These are phyloP conservation scores for Verticillium klebahnii DNA, from an alignment of 2,329 filamentous ascomycete genomes.

Conservation along the genomic window DNA sequence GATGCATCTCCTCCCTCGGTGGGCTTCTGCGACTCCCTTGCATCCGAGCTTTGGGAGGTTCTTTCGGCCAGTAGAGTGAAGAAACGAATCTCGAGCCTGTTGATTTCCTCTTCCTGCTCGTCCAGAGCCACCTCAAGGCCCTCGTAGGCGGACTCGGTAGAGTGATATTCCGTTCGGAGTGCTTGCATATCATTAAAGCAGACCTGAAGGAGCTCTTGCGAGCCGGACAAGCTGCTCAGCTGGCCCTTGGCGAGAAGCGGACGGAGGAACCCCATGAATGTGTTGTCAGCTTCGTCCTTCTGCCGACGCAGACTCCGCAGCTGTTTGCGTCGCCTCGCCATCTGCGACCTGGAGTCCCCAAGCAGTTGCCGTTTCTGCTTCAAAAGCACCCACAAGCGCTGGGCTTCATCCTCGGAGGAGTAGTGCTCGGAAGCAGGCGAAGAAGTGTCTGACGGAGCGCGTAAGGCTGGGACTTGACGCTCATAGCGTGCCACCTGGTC, in stretches of 20 bases:
- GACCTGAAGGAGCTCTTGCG: slow-evolving; percentile 19
- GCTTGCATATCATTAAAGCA: slow-evolving; percentile 25
- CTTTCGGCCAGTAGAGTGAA: slow-evolving; percentile 27
- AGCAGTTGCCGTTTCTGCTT: slow-evolving; percentile 26
- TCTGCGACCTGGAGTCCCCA: slow-evolving; percentile 22
- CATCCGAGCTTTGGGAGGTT: neutral
- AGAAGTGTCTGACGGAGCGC: slow-evolving; percentile 5
- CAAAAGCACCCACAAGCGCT: slow-evolving; percentile 29
- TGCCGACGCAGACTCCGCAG: slow-evolving; percentile 24
- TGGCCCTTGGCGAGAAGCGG: slow-evolving; percentile 27
- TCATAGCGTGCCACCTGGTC: slow-evolving; percentile 27
- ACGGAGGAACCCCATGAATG: slow-evolving; percentile 32
- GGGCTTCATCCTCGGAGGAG: slow-evolving; percentile 22
- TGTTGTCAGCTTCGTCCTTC: slow-evolving; percentile 32
- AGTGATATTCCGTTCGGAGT: slow-evolving; percentile 31
- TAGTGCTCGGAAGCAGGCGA: slow-evolving; percentile 3
- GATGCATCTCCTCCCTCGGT: slow-evolving; percentile 6
- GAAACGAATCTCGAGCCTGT: slow-evolving; percentile 29
- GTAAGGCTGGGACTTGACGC: slow-evolving; percentile 15
- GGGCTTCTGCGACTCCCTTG: slow-evolving; percentile 1
- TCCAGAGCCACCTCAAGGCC: slow-evolving; percentile 27
- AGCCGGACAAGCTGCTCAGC: slow-evolving; percentile 10
- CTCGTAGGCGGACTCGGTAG: slow-evolving; percentile 31
- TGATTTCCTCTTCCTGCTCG: slow-evolving; percentile 28
- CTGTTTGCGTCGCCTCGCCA: slow-evolving; percentile 25